Evolutionary conservation across 768 basidiomycete genomes (phyloP).

Genomic region (Chalciporus chontae): DNA sequence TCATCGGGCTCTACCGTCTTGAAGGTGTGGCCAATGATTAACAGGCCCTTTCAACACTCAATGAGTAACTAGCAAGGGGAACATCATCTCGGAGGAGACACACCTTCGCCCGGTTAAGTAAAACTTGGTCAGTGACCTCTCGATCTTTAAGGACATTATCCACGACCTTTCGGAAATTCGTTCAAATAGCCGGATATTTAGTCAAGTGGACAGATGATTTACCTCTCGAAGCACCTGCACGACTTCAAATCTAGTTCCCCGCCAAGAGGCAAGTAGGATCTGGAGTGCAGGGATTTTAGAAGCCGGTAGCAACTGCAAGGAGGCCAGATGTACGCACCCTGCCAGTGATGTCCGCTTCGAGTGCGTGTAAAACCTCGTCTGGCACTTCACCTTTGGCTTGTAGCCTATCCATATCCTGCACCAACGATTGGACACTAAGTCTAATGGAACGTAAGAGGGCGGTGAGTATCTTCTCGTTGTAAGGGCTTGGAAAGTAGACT

Average conservation of each 20-base stretch:
- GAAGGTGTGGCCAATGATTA: conserved; percentile 88
- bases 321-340: conserved; percentile 49
- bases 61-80: conserved; percentile 1
- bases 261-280: conserved; percentile 97
- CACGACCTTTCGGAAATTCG: conserved; percentile 47
- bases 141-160: conserved; percentile 85
- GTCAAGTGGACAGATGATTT: neutral
- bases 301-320: neutral
- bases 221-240: conserved; percentile 82
- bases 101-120: conserved; percentile 85
- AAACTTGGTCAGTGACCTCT: conserved; percentile 61
- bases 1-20: conserved; percentile 83
- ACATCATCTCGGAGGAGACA: conserved; percentile 5
- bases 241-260: conserved; percentile 94
- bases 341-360: conserved; percentile 92
- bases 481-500: conserved; percentile 32
- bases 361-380: conserved; percentile 79
- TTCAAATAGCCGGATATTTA: conserved; percentile 4
- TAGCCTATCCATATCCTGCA: conserved; percentile 83
- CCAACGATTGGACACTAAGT: conserved; percentile 22
- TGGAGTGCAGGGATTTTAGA: conserved; percentile 23
- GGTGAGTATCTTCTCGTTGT: conserved; percentile 58
- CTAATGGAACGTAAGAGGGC: conserved; percentile 31
- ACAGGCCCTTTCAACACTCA: conserved; percentile 55
- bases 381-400: conserved; percentile 85